Conservation (phyloP, 108 stramenopile species). For the Nitzschia putrida region DNA sequence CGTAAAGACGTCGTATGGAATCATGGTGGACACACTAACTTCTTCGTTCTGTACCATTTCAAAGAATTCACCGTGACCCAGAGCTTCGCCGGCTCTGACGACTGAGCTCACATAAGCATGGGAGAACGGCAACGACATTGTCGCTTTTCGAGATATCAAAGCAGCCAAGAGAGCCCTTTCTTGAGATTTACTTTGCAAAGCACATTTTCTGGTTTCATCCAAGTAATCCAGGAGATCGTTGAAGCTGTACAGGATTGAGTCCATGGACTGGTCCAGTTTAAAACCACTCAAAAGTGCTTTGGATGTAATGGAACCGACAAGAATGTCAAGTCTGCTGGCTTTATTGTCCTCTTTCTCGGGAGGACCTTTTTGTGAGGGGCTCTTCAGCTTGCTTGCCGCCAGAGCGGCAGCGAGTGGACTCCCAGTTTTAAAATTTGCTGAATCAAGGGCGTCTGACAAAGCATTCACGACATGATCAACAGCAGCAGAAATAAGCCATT, state of each 20-base stretch:
- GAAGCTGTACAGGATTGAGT: conserved; percentile 55
- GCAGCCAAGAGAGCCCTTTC: conserved; percentile 74
- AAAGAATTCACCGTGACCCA: conserved; percentile 79
- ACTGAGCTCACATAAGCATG: conserved; percentile 81
- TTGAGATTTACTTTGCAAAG: conserved; percentile 68
- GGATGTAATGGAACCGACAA: conserved; percentile 52
- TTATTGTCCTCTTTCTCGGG: conserved; percentile 16
- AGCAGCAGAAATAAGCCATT: conserved; percentile 66
- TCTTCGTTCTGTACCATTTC: conserved; percentile 78
- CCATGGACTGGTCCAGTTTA: conserved; percentile 44
- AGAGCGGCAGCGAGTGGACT: conserved; percentile 22
- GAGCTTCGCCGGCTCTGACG: conserved; percentile 80
- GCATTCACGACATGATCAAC: conserved; percentile 47
- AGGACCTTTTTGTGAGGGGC: conserved; percentile 6
- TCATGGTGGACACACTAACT: conserved; percentile 68
- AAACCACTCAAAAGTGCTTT: conserved; percentile 52
- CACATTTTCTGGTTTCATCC: conserved; percentile 63
- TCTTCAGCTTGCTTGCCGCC: conserved; percentile 23
- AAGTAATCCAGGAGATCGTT: conserved; percentile 57
- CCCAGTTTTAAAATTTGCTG: conserved; percentile 13
- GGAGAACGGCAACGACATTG: conserved; percentile 80
- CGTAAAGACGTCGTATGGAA: conserved; percentile 79
- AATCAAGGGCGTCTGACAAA: conserved; percentile 39
- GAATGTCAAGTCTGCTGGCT: conserved; percentile 22
- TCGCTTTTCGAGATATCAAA: conserved; percentile 59